phyloP scores from a whole-genome alignment of 2,329 filamentous ascomycete genomes.

The Aspergillus oerlinghausenensis region DNA sequence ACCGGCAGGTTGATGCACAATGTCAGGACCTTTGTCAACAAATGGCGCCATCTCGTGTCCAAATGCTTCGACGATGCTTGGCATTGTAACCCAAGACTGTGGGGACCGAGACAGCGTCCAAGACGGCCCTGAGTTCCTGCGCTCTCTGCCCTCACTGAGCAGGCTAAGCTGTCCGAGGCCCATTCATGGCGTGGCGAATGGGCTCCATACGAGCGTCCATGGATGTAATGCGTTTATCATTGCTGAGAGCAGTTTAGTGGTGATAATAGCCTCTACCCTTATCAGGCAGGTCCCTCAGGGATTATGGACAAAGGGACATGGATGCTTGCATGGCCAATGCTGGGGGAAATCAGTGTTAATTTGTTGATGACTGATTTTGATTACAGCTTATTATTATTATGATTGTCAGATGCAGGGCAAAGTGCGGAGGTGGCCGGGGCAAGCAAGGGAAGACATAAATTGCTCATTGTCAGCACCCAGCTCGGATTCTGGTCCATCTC shows the following conservation, averaged over 20 bases:
- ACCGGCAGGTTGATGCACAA: background rate
- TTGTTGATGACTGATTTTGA: background rate
- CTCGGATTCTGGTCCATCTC: background rate
- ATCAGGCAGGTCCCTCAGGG: constrained; percentile 1
- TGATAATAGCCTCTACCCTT: background rate
- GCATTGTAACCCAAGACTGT: constrained; percentile 18
- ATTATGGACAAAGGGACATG: background rate
- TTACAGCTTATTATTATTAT: background rate
- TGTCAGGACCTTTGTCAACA: background rate
- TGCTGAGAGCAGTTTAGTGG: background rate
- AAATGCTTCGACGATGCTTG: constrained; percentile 8
- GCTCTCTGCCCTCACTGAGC: background rate
- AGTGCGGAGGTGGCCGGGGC: background rate
- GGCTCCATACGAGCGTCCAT: background rate
- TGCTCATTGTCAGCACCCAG: background rate
- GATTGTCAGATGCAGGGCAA: background rate
- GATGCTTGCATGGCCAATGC: background rate
- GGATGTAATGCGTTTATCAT: constrained; percentile 7
- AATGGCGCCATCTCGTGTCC: background rate
- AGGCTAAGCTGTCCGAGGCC: background rate
- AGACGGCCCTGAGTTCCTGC: background rate
- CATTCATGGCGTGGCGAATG: background rate
- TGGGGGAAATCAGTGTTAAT: background rate
- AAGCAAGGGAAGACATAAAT: background rate
- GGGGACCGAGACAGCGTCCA: background rate